Evolutionary conservation across 495 filamentous ascomycete genomes (phyloP).

Genomic region (Staphylotrichum tortipilum): DNA sequence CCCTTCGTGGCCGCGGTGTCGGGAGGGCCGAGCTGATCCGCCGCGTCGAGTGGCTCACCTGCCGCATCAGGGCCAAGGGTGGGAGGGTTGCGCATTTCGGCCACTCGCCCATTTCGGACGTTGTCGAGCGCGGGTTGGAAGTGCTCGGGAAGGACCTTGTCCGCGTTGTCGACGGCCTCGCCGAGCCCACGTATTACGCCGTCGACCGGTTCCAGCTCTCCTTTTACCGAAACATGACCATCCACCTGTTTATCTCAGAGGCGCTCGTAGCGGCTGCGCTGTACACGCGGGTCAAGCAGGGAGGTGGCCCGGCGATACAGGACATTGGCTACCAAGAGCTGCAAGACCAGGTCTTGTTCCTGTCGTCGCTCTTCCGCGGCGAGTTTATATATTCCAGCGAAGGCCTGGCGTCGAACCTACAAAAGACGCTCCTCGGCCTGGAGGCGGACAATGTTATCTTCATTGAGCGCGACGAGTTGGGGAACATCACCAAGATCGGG

Average conservation of each 20-base stretch:
- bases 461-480: constrained; percentile 49
- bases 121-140: constrained; percentile 84
- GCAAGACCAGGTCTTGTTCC: constrained; percentile 69
- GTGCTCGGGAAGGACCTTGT: constrained; percentile 85
- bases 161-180: constrained; percentile 64
- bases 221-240: constrained; percentile 98
- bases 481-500: constrained; percentile 54
- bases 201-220: constrained; percentile 94
- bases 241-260: constrained; percentile 91
- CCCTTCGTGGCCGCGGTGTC: constrained; percentile 83
- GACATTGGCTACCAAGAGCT: constrained; percentile 65
- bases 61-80: constrained; percentile 74
- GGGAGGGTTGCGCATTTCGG: constrained; percentile 90
- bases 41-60: constrained; percentile 83
- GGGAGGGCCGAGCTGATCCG: constrained; percentile 78
- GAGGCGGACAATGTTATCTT: constrained; percentile 75
- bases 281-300: constrained; percentile 82
- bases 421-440: constrained; percentile 64
- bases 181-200: constrained; percentile 84
- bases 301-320: constrained; percentile 73
- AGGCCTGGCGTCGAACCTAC: constrained; percentile 68
- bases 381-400: constrained; percentile 95
- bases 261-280: constrained; percentile 80
- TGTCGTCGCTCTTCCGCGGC: constrained; percentile 86
- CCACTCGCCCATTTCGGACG: constrained; percentile 60